Base-by-base conservation (phyloP, 768 basidiomycete genomes). In the Trametes elegans region DNA sequence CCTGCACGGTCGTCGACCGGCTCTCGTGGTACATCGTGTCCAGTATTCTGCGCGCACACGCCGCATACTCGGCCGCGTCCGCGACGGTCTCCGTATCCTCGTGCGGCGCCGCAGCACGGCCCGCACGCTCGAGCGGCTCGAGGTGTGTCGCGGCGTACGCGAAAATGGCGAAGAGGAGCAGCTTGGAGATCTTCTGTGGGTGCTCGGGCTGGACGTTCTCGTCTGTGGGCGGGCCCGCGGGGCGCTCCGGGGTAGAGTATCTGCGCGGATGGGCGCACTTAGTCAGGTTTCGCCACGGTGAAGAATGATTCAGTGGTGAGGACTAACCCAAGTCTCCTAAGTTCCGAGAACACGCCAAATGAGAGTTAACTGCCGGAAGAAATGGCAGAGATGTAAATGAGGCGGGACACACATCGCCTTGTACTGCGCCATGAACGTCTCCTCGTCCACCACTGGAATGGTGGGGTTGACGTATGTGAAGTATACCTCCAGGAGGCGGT, bases 401-500 rank as follows among this genome's bases (percentile, higher is more conserved):
- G n/a, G n/a, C n/a, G n/a, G 34, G 19, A 56, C 62, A n/a, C 21
- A 65, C 66, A 54, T 34, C 32, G 51, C 49, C 46, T 61, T 41
- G 42, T 65, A 92, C 60, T 88, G 84, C 18, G 76, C 69, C 64
- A 88, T 68, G 68, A 93, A 92, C 27, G 80, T 76, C 10, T 69
- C 73, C 69, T 85, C 86, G 69, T 90, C 82, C 21, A 93, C 71
- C 38, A 94, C 76, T 9, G 93, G 93, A 58, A 90, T 87, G 41
- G 83, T 75, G 6, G 92, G 90, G 62, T 95, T 92, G 32, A 88
- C 83, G 64, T 91, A 87, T 8, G 80, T 82, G 70, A 93, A 93
- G 68, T 89, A 95, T 13, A 91, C 72, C 26, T 81, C 78, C 44
- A 94, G 66, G 3, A 94, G 75, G 31, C 76, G 79, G 54, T 90